Conservation (phyloP, 2,329 filamentous ascomycete species). For the Atkinsonella texensis region DNA sequence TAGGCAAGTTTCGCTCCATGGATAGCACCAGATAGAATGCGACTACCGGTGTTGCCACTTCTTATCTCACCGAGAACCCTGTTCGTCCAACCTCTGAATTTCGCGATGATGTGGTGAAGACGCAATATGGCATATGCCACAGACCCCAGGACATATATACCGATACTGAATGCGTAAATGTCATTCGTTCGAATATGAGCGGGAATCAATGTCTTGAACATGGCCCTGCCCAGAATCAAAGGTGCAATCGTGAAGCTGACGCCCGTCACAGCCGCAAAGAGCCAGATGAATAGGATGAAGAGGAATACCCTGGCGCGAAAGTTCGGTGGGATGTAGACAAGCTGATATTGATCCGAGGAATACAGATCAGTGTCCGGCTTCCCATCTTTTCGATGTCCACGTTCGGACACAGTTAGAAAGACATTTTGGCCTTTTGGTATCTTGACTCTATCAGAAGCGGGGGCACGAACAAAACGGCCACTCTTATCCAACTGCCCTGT, state of each 20-base stretch:
- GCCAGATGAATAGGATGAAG: constrained; percentile 85
- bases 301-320: constrained; percentile 70
- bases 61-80: constrained; percentile 13
- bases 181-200: constrained; percentile 71
- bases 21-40: constrained; percentile 16
- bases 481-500: constrained; percentile 49
- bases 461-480: constrained; percentile 80
- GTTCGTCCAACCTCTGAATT: constrained; percentile 19
- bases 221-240: constrained; percentile 66
- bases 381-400: constrained; percentile 51
- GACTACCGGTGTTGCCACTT: constrained; percentile 12
- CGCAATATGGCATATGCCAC: constrained; percentile 50
- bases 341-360: constrained; percentile 49
- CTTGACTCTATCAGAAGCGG: constrained; percentile 87
- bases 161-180: constrained; percentile 89
- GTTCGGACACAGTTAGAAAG: constrained; percentile 61
- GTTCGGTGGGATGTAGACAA: constrained; percentile 72
- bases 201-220: constrained; percentile 65
- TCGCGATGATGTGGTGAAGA: constrained; percentile 25
- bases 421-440: constrained; percentile 75
- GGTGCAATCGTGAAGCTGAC: constrained; percentile 78
- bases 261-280: constrained; percentile 81
- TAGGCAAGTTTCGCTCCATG: constrained; percentile 48
- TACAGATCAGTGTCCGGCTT: constrained; percentile 37
- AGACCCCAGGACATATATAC: constrained; percentile 68